Conservation (phyloP, 495 filamentous ascomycete genomes). For the Podospora bellae-mahoneyi region DNA sequence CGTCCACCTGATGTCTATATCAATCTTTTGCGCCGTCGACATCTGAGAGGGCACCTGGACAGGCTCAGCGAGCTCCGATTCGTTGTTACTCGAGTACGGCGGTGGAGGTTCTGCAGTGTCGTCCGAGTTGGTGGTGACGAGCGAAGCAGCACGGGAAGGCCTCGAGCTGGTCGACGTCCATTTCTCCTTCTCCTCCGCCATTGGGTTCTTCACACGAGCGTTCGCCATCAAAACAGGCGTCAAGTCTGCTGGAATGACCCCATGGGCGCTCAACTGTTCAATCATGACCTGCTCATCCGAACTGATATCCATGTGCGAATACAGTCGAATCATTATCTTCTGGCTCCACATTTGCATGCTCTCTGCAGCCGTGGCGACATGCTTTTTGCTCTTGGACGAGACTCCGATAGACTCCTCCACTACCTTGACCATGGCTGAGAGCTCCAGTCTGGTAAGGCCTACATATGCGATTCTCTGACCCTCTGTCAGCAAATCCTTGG, state of each 20-base stretch:
- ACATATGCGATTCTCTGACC: slow-evolving; percentile 96
- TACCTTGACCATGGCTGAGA: slow-evolving; percentile 71
- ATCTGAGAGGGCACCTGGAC: slow-evolving; percentile 80
- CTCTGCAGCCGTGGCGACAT: slow-evolving; percentile 64
- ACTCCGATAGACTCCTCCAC: slow-evolving; percentile 56
- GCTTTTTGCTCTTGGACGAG: slow-evolving; percentile 60
- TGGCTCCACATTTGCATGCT: slow-evolving; percentile 93
- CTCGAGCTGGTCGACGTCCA: slow-evolving; percentile 12
- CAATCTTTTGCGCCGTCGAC: slow-evolving; percentile 73
- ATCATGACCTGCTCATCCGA: slow-evolving; percentile 95
- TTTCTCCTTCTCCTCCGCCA: slow-evolving; percentile 48
- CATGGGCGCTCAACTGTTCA: slow-evolving; percentile 90
- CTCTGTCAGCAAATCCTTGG: slow-evolving; percentile 92
- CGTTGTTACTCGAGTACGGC: slow-evolving; percentile 66
- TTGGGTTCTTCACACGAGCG: slow-evolving; percentile 87
- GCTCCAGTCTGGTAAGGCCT: slow-evolving; percentile 74
- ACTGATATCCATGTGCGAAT: slow-evolving; percentile 94
- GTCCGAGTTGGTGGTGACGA: slow-evolving; percentile 35
- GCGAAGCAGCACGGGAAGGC: slow-evolving; percentile 25
- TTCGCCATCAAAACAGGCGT: slow-evolving; percentile 88
- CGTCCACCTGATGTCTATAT: slow-evolving; percentile 97
- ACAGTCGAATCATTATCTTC: slow-evolving; percentile 92
- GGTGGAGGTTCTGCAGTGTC: slow-evolving; percentile 56
- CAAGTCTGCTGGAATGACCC: slow-evolving; percentile 78
- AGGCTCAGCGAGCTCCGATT: slow-evolving; percentile 62